Evolutionary conservation across 2,329 filamentous ascomycete genomes (phyloP).

Genomic region (Calonectria leucothoes): DNA sequence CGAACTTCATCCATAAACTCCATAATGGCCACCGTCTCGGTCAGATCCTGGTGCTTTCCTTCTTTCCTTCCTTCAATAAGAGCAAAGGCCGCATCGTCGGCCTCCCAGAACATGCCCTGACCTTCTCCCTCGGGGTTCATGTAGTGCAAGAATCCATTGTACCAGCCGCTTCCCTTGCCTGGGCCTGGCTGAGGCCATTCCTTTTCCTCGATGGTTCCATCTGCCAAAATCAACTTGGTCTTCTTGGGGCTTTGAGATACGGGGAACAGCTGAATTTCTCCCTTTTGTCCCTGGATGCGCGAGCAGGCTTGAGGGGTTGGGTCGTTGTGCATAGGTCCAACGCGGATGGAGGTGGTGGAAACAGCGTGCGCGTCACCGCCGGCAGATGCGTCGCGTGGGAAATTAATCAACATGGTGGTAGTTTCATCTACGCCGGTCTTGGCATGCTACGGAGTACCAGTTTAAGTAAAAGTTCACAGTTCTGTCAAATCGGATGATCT

Average conservation of each 20-base stretch:
- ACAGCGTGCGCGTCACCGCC: conserved; percentile 72
- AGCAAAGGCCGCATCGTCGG: conserved; percentile 79
- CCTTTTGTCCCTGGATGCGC: conserved; percentile 81
- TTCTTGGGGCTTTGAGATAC: conserved; percentile 74
- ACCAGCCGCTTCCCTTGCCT: conserved; percentile 28
- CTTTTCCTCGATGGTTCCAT: conserved; percentile 57
- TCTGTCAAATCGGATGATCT: background rate
- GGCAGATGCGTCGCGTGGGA: conserved; percentile 64
- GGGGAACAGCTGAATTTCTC: conserved; percentile 82
- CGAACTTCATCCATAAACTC: conserved; percentile 70
- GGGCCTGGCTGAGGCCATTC: conserved; percentile 64
- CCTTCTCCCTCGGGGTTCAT: conserved; percentile 64
- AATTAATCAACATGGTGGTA: conserved; percentile 79
- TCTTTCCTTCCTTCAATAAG: conserved; percentile 80
- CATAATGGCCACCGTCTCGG: conserved; percentile 87
- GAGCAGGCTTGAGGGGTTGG: conserved; percentile 73
- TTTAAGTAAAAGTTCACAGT: background rate
- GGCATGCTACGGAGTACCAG: background rate
- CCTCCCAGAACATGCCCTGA: conserved; percentile 89
- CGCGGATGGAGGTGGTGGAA: conserved; percentile 72
- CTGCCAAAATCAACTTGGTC: conserved; percentile 70
- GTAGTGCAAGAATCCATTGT: conserved; percentile 19
- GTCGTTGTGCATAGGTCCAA: conserved; percentile 60
- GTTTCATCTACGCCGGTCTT: conserved; percentile 79
- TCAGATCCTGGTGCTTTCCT: conserved; percentile 74